Base-by-base conservation (phyloP, 1,139 yeast genomes). In the Suhomyces anneliseae region DNA sequence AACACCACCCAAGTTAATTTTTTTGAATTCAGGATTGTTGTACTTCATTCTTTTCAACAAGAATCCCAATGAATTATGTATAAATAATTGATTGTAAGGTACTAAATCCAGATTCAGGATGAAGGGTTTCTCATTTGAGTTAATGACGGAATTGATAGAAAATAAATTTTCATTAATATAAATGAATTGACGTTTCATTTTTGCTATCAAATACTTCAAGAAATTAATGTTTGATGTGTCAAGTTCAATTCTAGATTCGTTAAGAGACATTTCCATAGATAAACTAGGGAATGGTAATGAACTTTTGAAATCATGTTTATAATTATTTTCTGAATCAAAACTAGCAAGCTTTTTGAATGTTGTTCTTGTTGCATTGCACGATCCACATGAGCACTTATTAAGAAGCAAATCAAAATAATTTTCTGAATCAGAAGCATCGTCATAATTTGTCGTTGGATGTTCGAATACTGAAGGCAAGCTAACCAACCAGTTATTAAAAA, bases 401-500 rank as follows among this genome's bases (percentile, higher is more conserved):
- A 61, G 49, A 9, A 61, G 43, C 19, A 57, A 47, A 11, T 60
- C 60, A 39, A 62, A 60, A 42, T 48, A 52, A 14, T 44, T 43
- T 31, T 40, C 45, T 7, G 33, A 26, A 11, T 42, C 38, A 10
- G 24, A 34, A 8, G 14, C 26, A 4, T 27, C 34, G 9, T 33
- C 31, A 2, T 36, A 32, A 4, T 14, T 27, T 8, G 39, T 36
- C n/a, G 36, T 34, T 2, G 46, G 46, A 15, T 33, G 35, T 15
- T 44, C 46, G n/a, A 54, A 48, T 2, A 54, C 39, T 7, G 36
- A 27, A 1, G 60, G 56, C 15, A 62, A 52, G 27, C 52, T 51
- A 6, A 47, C 49, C n/a, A 56, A 40, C 67, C 67, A 64, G 31
- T 55, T 57, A 47, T 61, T 53, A 52, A 64, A 62, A 40, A 62